These are phyloP conservation scores for Exophiala calicioides DNA, from an alignment of 2,329 filamentous ascomycete genomes.

Conservation along the genomic window DNA sequence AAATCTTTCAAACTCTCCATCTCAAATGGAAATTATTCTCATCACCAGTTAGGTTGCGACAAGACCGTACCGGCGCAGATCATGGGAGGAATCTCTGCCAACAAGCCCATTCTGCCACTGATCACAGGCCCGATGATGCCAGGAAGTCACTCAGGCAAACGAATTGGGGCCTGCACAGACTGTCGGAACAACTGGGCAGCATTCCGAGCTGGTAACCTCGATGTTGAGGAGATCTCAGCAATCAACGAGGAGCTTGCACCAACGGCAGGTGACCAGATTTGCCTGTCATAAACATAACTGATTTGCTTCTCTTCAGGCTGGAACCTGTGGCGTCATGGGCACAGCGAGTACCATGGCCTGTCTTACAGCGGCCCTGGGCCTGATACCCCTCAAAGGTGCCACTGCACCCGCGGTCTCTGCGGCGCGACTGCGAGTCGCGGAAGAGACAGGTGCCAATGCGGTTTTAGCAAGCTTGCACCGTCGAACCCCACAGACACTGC, in stretches of 20 bases:
- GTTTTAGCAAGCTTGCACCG: conserved; percentile 46
- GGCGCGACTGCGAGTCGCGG: conserved; percentile 53
- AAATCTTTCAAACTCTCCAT: no score
- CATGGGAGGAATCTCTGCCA: conserved; percentile 74
- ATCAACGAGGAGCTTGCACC: conserved; percentile 74
- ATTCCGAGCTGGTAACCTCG: conserved; percentile 65
- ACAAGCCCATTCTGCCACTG: conserved; percentile 69
- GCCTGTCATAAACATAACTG: no score
- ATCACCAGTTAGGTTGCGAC: no score
- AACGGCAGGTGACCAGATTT: no score
- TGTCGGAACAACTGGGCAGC: conserved; percentile 73
- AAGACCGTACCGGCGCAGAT: conserved; percentile 73
- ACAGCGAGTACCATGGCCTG: conserved; percentile 61
- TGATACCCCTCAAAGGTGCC: conserved; percentile 53
- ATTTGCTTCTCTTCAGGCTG: no score
- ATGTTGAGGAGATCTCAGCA: conserved; percentile 69
- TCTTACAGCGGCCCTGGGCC: conserved; percentile 52
- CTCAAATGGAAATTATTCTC: no score
- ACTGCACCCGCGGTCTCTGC: conserved; percentile 57
- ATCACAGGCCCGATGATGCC: conserved; percentile 77
- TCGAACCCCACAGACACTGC: conserved; percentile 54
- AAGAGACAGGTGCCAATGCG: conserved; percentile 55
- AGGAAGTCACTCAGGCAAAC: conserved; percentile 59
- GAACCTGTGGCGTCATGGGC: conserved; percentile 61
- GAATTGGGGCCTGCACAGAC: conserved; percentile 73